Conservation (phyloP, 352 stramenopile species). For the Globisporangium emineosum region DNA sequence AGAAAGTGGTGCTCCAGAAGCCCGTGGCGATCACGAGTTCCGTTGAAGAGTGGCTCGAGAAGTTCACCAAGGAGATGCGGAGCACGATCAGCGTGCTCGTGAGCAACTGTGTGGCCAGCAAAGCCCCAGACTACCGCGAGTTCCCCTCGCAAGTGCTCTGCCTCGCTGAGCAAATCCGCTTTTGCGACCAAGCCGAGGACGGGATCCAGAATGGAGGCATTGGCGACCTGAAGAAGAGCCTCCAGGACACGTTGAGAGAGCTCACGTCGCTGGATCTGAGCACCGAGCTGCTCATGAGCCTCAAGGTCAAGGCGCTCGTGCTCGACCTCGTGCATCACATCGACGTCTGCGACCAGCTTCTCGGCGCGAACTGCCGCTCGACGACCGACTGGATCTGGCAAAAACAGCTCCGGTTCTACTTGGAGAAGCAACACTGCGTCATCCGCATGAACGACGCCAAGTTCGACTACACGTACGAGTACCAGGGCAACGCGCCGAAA, state of each 20-base stretch:
- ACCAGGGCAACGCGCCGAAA: constrained; percentile 92
- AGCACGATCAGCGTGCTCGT: constrained; percentile 82
- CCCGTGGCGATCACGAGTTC: constrained; percentile 86
- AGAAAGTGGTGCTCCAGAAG: constrained; percentile 79
- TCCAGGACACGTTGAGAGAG: constrained; percentile 70
- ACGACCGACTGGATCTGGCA: constrained; percentile 88
- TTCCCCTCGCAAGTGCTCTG: constrained; percentile 92
- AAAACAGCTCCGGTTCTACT: constrained; percentile 93
- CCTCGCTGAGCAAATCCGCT: constrained; percentile 90
- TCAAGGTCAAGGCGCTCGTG: constrained; percentile 95
- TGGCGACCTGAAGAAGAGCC: constrained; percentile 55
- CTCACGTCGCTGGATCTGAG: constrained; percentile 85
- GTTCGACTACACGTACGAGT: constrained; percentile 95
- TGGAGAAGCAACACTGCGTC: constrained; percentile 58
- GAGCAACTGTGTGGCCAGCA: constrained; percentile 67
- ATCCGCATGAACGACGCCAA: constrained; percentile 78
- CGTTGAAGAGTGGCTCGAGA: constrained; percentile 93
- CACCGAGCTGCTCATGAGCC: constrained; percentile 81
- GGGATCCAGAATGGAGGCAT: constrained; percentile 80
- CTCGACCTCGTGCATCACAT: constrained; percentile 96
- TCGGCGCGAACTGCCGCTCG: constrained; percentile 54
- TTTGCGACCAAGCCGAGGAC: constrained; percentile 83
- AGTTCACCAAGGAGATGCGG: constrained; percentile 90
- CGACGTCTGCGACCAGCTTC: constrained; percentile 91
- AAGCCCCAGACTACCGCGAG: constrained; percentile 82